Base-by-base conservation (phyloP, 2,329 filamentous ascomycete genomes). In the Xylaria digitata region DNA sequence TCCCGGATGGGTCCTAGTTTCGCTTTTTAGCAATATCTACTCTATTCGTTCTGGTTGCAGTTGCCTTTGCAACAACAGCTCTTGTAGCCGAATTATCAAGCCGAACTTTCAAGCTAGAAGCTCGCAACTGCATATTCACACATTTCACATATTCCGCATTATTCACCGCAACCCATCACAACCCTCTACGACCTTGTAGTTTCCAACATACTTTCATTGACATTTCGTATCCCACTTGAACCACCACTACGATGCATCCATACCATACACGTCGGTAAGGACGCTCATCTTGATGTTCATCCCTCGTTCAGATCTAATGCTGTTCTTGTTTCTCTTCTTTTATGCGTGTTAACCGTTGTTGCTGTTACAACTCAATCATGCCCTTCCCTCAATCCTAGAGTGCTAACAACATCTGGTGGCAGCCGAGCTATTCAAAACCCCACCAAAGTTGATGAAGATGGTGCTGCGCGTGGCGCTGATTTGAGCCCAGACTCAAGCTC, bases 401-500 rank as follows among this genome's bases (percentile, higher is more conserved):
- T 61, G 34, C 67, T 69, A 49, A 64, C 69, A 63, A 68, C 9
- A 56, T 65, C 26, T n/a, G 21, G 5, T 42, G 9, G 9, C 61
- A 74, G 73, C 56, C 69, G 70, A 43, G 63, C 68, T 54, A 66
- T 68, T 37, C 60, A 67, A 65, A 64, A 67, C 54, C 65, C 71
- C 57, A 69, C 71, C 59, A 74, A 72, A 48, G 63, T 71, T 1
- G 75, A 81, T 42, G 80, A 81, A 26, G 79, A 82, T 6, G 76
- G 75, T 9, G 72, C 73, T 5, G 75, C 76, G 34, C 80, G 78
- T 42, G 80, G 82, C 19, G 76, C 73, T 45, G 83, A 84, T 26
- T 78, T 86, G 15, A 85, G 82, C 60, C 80, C 81, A 0, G 80
- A 82, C 17, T 75, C 76, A 48, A 82, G 80, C 63, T 78, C 77